Conservation (phyloP, 2,329 filamentous ascomycete genomes). For the Curvularia sp. region DNA sequence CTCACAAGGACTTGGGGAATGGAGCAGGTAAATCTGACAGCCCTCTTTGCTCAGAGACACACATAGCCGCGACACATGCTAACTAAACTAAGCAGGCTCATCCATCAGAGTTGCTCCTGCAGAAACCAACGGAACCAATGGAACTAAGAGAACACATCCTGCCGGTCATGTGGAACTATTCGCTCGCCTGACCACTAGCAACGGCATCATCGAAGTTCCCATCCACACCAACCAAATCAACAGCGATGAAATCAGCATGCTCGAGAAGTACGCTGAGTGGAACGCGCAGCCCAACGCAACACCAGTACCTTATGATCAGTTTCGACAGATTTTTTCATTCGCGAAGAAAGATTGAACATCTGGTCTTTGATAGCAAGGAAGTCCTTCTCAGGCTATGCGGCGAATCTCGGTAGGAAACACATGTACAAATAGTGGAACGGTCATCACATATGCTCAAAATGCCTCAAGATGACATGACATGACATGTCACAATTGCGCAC, state of each 20-base stretch:
- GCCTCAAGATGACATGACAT: not conserved
- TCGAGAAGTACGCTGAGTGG: conserved; percentile 18
- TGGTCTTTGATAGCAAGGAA: not conserved
- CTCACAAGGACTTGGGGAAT: not conserved
- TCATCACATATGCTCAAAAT: not conserved
- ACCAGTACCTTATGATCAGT: conserved; percentile 11
- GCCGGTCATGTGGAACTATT: conserved; percentile 13
- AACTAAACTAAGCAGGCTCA: not conserved
- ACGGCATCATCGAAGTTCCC: conserved; percentile 13
- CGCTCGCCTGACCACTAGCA: conserved; percentile 12
- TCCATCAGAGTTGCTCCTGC: not conserved
- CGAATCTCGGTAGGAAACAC: too few species aligned
- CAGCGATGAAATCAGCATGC: conserved; percentile 9
- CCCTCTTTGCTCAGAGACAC: not conserved
- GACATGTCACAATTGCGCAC: not conserved
- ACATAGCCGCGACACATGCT: not conserved
- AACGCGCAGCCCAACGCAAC: conserved; percentile 8
- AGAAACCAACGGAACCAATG: not conserved
- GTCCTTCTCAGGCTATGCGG: not conserved
- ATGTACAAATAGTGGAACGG: not conserved
- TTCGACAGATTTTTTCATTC: conserved; percentile 19
- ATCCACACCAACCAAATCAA: conserved; percentile 11
- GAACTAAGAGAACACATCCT: not conserved
- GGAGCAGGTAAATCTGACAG: not conserved
- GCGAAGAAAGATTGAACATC: conserved; percentile 11